Conservation (phyloP, 2,329 filamentous ascomycete species). For the Xylaria sp. region DNA sequence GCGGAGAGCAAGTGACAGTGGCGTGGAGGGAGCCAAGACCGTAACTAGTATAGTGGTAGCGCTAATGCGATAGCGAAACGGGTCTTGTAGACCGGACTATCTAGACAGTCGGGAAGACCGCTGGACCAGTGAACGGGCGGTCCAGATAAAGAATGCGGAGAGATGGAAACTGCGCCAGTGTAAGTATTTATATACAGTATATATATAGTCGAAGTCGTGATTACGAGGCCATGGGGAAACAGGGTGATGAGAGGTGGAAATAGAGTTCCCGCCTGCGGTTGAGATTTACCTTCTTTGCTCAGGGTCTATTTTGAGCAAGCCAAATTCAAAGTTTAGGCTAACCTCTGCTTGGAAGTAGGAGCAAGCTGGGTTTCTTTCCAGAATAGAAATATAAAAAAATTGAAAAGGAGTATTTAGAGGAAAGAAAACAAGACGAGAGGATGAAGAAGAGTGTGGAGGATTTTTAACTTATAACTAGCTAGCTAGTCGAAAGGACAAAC, state of each 20-base stretch:
- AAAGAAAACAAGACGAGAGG: not conserved
- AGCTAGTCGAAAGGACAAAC: not conserved
- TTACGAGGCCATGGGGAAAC: not conserved
- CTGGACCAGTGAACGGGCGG: not conserved
- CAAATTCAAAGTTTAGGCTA: not conserved
- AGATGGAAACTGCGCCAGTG: not conserved
- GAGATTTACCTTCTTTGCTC: not conserved
- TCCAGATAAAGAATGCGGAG: conserved; percentile 3
- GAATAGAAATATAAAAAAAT: too few species aligned
- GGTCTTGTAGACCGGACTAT: not conserved
- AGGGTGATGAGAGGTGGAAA: not conserved
- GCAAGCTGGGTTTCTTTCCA: not conserved
- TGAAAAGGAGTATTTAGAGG: not conserved
- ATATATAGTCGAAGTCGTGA: not conserved
- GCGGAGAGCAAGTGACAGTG: conserved; percentile 19
- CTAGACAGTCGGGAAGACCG: conserved; percentile 3
- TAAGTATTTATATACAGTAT: not conserved
- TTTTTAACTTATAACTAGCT: not conserved
- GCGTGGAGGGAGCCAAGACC: conserved; percentile 22
- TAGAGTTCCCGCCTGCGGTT: not conserved
- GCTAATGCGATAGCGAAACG: conserved; percentile 25
- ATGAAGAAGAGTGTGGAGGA: not conserved
- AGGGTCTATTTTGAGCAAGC: not conserved
- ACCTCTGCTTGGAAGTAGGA: not conserved
- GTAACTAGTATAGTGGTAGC: conserved; percentile 22